Percentiles rank a stretch among this genome's conserved stretches.
Conservation (phyloP, 805 yeast genomes). For the Lipomyces chichibuensis region DNA sequence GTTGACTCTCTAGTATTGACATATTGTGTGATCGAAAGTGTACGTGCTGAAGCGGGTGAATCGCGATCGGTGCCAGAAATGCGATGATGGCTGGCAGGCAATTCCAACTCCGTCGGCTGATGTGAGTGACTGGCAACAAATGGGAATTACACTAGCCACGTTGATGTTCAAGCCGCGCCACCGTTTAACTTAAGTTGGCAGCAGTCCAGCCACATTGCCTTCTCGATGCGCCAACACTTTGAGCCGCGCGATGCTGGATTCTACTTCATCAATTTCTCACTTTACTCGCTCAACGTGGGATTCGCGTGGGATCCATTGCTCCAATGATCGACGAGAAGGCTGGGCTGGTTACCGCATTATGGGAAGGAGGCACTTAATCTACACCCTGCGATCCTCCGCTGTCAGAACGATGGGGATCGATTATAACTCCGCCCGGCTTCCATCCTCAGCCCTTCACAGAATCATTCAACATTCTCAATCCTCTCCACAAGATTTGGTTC, state of each 20-base stretch:
- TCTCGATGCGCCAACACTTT: background rate
- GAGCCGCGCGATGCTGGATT: background rate
- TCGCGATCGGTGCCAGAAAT: background rate
- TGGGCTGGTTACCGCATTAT: background rate
- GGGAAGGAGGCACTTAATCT: background rate
- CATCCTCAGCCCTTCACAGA: background rate
- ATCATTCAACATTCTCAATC: background rate
- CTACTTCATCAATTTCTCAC: background rate
- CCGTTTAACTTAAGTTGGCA: background rate
- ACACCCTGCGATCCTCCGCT: background rate
- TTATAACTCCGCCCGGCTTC: background rate
- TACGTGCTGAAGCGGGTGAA: background rate
- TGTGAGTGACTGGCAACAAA: too few species aligned
- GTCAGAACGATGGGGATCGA: background rate
- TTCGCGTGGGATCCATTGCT: too few species aligned
- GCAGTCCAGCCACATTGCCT: background rate
- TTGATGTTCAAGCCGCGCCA: background rate
- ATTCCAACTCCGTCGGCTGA: background rate
- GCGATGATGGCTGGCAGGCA: background rate
- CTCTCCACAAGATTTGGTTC: background rate
- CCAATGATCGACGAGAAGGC: background rate
- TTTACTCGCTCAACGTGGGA: background rate
- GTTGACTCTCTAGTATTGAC: constrained; percentile 34
- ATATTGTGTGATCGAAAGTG: constrained; percentile 11
- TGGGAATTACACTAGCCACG: background rate